These are phyloP conservation scores for Penicillium sp. DNA, from an alignment of 2,329 filamentous ascomycete genomes.

Conservation along the genomic window DNA sequence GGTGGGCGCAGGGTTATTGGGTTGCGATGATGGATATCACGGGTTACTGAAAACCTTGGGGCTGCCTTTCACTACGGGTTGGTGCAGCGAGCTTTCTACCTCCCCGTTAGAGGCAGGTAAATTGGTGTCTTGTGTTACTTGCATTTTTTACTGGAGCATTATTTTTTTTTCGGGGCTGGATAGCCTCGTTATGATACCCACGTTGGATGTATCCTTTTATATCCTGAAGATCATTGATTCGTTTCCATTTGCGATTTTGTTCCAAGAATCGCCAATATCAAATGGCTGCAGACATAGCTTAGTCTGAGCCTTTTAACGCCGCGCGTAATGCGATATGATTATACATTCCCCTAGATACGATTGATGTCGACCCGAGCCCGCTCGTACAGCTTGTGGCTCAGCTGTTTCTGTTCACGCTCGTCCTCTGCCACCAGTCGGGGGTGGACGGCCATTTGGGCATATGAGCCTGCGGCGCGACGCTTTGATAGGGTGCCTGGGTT, in stretches of 20 bases:
- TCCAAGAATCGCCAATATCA: not conserved
- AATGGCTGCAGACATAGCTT: not conserved
- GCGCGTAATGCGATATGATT: slow-evolving; percentile 25
- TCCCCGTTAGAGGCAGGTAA: not conserved
- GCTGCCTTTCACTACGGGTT: too few relatives aligned
- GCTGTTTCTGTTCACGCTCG: slow-evolving; percentile 56
- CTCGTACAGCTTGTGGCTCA: slow-evolving; percentile 75
- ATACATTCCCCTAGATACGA: slow-evolving; percentile 57
- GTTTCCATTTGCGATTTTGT: slow-evolving; percentile 3
- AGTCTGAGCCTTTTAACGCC: slow-evolving; percentile 21
- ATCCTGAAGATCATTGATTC: slow-evolving; percentile 11
- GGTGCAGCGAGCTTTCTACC: not conserved
- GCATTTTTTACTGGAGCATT: slow-evolving; percentile 14
- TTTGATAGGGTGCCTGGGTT: slow-evolving; percentile 90
- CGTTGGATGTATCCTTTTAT: slow-evolving; percentile 5
- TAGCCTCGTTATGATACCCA: slow-evolving; percentile 8
- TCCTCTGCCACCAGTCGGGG: slow-evolving; percentile 60
- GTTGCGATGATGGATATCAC: slow-evolving; percentile 18
- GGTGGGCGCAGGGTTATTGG: slow-evolving; percentile 39
- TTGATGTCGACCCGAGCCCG: slow-evolving; percentile 83
- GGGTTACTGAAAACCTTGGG: not conserved
- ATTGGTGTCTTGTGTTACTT: not conserved
- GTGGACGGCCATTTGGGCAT: slow-evolving; percentile 73
- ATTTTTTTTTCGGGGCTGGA: slow-evolving; percentile 2
- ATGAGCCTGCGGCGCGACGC: slow-evolving; percentile 79